Evolutionary conservation across 2,329 filamentous ascomycete genomes (phyloP), one percentile per base, ranked within the genome.

Genomic region (Aspergillus luchuensis): DNA sequence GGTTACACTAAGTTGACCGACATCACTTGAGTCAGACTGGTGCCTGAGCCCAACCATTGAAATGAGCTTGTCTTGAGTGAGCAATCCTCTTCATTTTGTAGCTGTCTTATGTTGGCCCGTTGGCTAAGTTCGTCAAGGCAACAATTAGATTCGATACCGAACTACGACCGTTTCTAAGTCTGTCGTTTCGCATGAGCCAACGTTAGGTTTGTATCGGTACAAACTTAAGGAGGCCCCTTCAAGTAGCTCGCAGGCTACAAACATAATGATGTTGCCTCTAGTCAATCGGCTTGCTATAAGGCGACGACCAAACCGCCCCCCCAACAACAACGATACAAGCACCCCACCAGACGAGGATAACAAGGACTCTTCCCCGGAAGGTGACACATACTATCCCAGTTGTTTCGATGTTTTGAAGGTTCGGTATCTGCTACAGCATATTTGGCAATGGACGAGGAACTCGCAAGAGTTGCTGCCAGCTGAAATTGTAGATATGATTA

Each of bases 401-500:
- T 13, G 76, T 5, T 66, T 61, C 48, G 74, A 78, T 55, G 75
- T 75, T 8, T 64, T 76, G 17, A 68, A 72, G 56, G 70, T 73
- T 2, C 70, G 74, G 28, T 63, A 70, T 62, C 33, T 77, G 0
- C 60, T 78, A 23, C 68, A 56, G 8, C 53, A 56, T 67, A 48
- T 72, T 1, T 56, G 53, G 53, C 41, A 56, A n/a, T 56, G 69
- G 69, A 74, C 70, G 60, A 56, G 65, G 48, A 36, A 65, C 7
- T 49, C 39, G 25, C 39, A 54, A 4, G 63, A 61, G 17, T 64
- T 68, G 8, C 60, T 78, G 1, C 76, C 76, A 0, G 59, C 63
- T n/a, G 76, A 78, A 53, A 67, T 78, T 33, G 66, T 77, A 25
- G 76, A 78, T 67, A 64, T 75, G 62, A 78, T 78, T 45, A 58